These are phyloP conservation scores for Arctostaphylos glauca DNA, from an alignment of 148 eudicot species.

Conservation along the genomic window DNA sequence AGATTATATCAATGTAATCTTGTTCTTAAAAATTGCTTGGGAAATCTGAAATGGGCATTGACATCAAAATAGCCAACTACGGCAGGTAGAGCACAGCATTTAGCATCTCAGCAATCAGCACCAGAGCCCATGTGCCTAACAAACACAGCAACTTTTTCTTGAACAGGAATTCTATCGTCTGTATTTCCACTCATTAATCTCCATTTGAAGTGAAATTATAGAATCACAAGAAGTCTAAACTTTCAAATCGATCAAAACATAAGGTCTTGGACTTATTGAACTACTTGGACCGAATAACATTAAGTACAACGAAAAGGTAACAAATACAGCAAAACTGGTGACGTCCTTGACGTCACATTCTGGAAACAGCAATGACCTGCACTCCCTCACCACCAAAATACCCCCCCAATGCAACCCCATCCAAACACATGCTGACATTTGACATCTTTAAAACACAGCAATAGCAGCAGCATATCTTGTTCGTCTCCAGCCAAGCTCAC, in stretches of 20 bases:
- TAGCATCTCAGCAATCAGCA: background rate
- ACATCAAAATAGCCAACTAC: background rate
- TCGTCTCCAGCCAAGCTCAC: background rate
- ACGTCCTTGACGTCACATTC: background rate
- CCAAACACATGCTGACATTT: background rate
- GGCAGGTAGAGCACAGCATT: background rate
- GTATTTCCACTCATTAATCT: background rate
- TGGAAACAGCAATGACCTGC: background rate
- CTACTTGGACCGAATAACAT: background rate
- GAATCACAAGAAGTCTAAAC: background rate
- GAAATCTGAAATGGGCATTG: background rate
- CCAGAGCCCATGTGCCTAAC: background rate
- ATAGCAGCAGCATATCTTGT: conserved; percentile 1
- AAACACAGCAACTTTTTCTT: background rate
- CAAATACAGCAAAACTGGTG: background rate
- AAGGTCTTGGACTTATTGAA: background rate
- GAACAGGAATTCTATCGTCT: background rate
- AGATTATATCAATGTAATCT: background rate
- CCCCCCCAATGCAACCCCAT: background rate
- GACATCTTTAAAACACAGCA: background rate
- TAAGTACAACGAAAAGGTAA: background rate
- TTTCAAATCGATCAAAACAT: background rate
- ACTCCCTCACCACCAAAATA: background rate
- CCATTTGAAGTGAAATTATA: background rate
- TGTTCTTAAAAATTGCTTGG: background rate